A percentile compares a stretch with the other conserved stretches of the same genome.
Evolutionary conservation across 2,329 filamentous ascomycete species (phyloP).

Genomic region (Diplodia seriata): DNA sequence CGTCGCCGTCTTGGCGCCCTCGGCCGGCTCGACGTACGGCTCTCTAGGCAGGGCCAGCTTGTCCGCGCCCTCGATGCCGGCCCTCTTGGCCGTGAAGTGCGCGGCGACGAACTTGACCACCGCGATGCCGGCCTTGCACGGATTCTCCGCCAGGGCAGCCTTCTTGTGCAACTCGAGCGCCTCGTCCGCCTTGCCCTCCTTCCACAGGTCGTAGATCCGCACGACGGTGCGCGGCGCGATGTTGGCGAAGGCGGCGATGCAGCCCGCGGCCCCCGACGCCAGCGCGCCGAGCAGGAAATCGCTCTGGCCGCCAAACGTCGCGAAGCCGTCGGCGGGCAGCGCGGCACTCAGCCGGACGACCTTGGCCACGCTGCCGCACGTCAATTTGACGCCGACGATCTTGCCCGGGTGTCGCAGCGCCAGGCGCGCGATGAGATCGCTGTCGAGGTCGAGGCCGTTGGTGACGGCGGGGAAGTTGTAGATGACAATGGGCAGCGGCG

Average conservation of each 20-base stretch:
- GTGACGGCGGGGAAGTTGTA: conserved; percentile 76
- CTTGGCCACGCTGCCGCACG: conserved; percentile 77
- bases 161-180: conserved; percentile 67
- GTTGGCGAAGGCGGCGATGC: conserved; percentile 65
- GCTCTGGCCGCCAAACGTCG: conserved; percentile 74
- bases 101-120: conserved; percentile 72
- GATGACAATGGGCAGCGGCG: conserved; percentile 69
- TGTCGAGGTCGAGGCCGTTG: conserved; percentile 71
- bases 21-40: conserved; percentile 62
- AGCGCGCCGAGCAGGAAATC: conserved; percentile 70
- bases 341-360: conserved; percentile 66
- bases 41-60: conserved; percentile 64
- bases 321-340: conserved; percentile 63
- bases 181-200: conserved; percentile 62
- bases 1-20: conserved; percentile 18
- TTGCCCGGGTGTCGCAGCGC: conserved; percentile 61
- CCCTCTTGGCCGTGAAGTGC: conserved; percentile 66
- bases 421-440: conserved; percentile 66
- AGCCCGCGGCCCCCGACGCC: conserved; percentile 60
- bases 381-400: conserved; percentile 74
- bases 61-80: conserved; percentile 62
- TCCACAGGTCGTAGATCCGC: conserved; percentile 67
- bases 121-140: conserved; percentile 71
- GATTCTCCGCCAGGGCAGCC: conserved; percentile 69
- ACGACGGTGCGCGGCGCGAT: conserved; percentile 64